Evolutionary conservation across 495 filamentous ascomycete genomes (phyloP).

Genomic region (Collariella sp.): DNA sequence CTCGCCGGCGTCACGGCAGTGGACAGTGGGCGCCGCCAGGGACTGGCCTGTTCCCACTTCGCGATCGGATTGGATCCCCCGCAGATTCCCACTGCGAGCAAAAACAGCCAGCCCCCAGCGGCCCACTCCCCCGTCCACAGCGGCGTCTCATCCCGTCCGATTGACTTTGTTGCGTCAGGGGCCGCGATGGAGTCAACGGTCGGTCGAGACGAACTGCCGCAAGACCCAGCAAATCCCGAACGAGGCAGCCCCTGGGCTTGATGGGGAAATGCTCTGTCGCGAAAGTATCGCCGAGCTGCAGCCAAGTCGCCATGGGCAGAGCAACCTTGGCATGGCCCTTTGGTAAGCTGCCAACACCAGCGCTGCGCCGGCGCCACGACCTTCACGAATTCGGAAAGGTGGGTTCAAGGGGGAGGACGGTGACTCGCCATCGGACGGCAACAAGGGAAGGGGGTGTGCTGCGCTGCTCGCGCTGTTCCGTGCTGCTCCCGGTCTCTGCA

Average conservation of each 20-base stretch:
- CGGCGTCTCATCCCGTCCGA: not conserved
- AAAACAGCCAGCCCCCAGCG: not conserved
- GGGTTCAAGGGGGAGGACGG: slow-evolving; percentile 2
- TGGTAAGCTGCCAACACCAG: not conserved
- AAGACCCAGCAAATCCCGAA: not conserved
- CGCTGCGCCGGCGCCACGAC: slow-evolving; percentile 7
- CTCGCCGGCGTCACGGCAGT: too few species aligned
- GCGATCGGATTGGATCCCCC: not conserved
- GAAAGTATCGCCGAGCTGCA: not conserved
- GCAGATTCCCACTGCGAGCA: slow-evolving; percentile 5
- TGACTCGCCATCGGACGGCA: not conserved
- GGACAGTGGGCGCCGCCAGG: not conserved
- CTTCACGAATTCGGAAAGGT: slow-evolving; percentile 20
- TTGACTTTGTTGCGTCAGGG: not conserved
- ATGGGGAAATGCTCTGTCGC: not conserved
- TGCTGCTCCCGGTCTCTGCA: not conserved
- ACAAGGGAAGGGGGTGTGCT: not conserved
- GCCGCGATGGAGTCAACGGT: not conserved
- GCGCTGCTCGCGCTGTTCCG: too few species aligned
- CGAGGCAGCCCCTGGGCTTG: not conserved
- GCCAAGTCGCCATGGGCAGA: not conserved
- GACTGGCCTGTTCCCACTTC: not conserved
- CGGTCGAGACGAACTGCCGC: not conserved
- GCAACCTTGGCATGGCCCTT: not conserved
- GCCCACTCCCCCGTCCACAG: not conserved